Conservation (phyloP, 2,329 filamentous ascomycete genomes). For the Fusarium bactridioides region DNA sequence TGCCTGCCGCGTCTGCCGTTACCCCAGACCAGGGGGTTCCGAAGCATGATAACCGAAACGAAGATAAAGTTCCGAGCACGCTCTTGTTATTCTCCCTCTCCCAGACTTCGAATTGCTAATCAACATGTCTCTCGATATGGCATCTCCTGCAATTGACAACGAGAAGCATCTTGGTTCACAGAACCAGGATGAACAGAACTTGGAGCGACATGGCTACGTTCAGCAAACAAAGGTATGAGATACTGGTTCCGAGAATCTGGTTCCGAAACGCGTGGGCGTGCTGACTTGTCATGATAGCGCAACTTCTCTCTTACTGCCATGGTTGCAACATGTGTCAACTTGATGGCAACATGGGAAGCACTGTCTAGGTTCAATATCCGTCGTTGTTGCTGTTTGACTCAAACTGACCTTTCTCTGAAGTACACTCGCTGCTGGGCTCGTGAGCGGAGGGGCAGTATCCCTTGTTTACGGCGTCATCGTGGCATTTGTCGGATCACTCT, state of each 20-base stretch:
- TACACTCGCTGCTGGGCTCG: constrained; percentile 22
- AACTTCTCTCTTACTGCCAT: constrained; percentile 25
- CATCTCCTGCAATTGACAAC: neutral
- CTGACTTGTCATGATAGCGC: constrained; percentile 1
- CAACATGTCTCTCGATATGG: neutral
- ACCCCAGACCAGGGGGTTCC: neutral
- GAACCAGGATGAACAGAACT: neutral
- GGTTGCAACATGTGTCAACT: constrained; percentile 11
- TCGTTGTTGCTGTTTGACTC: neutral
- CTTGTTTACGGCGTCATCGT: constrained; percentile 25
- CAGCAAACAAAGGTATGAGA: neutral
- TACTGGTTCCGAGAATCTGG: neutral
- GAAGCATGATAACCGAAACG: neutral
- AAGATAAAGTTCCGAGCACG: neutral
- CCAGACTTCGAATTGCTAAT: neutral
- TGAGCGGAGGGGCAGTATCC: constrained; percentile 24
- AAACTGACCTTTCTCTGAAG: neutral
- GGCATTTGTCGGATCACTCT: constrained; percentile 17
- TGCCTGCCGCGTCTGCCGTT: neutral
- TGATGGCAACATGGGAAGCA: constrained; percentile 36
- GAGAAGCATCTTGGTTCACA: neutral
- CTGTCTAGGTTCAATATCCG: constrained; percentile 17
- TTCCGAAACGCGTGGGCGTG: neutral
- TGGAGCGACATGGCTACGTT: neutral
- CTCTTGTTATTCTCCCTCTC: neutral